Evolutionary conservation across 2,329 filamentous ascomycete species (phyloP).

Genomic region (Pestalotiopsis sp.): DNA sequence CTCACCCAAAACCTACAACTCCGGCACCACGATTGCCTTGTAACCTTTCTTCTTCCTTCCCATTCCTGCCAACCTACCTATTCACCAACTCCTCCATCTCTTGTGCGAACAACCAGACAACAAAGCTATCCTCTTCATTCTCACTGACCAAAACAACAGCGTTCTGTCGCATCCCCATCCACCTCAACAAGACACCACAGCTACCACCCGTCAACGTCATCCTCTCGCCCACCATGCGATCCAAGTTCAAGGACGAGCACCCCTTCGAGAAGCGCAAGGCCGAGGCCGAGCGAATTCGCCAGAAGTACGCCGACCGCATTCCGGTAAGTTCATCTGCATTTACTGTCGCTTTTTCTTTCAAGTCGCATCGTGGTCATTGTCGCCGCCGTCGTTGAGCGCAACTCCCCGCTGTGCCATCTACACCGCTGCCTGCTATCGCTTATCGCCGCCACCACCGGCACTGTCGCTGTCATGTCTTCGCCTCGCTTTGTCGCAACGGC

Average conservation of each 20-base stretch:
- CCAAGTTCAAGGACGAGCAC: conserved; percentile 99
- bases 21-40: neutral
- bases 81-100: neutral
- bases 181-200: neutral
- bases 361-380: neutral
- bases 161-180: neutral
- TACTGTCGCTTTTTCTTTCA: neutral
- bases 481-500: neutral
- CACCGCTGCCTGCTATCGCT: conserved; percentile 9
- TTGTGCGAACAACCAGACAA: neutral
- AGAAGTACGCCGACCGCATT: conserved; percentile 98
- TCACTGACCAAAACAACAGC: neutral
- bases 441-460: neutral
- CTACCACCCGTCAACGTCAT: conserved; percentile 4
- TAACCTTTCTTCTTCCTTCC: neutral
- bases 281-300: conserved; percentile 97
- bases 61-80: neutral
- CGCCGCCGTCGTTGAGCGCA: neutral
- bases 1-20: neutral
- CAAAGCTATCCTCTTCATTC: neutral
- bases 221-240: conserved; percentile 74
- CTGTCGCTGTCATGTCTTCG: neutral
- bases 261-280: conserved; percentile 99
- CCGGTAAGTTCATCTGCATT: conserved; percentile 67
- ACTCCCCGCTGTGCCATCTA: neutral